Evolutionary conservation across 768 basidiomycete species (phyloP), one percentile per base, ranked within the genome.

Genomic region (Pisolithus sp.): DNA sequence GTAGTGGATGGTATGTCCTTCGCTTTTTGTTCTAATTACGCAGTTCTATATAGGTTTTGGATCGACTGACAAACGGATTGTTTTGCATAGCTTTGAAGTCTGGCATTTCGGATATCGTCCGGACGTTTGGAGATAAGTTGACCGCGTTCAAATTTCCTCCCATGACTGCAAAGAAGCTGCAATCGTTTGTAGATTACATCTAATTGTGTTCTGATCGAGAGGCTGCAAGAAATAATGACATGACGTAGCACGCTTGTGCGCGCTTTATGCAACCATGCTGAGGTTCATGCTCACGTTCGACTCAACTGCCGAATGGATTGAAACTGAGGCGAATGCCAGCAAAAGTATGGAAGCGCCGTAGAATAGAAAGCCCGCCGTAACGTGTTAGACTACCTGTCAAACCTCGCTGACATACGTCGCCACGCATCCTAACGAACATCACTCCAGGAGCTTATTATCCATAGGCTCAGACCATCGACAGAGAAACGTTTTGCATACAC

Each of bases 291-390:
- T 13, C 13, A 8, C 5, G 34, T 5, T 34, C 12, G 34, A 34
- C 13, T 15, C 13, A 34, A 34, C 34, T 15, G 34, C 34, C 4
- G 12, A 34, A 12, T 8, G 9, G 30, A n/a, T n/a, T n/a, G n/a
- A 26, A 26, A 26, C 30, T 10, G 2, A 90, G 94, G 96, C 64
- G 94, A 97, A 70, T 97, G 95, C 62, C 93, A 96, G 68, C 92
- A 93, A 70, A 97, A 97, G 68, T 98, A 97, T 66, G 95, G 95
- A 37, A 92, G 85, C 54, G 83, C 95, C 6, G 82, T 86, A 2
- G 93, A 96, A 21, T 96, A 95, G 95, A 95, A 94, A 69, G 89
- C 90, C n/a, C 97, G 95, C 62, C 97, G 95, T 72, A 85, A 81
- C 51, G 93, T 97, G 20, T 98, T 98, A 60, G 95, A 97, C 68